These are phyloP conservation scores for Kodamaea hsintzibuensis DNA, from an alignment of 805 yeast species.

Conservation along the genomic window DNA sequence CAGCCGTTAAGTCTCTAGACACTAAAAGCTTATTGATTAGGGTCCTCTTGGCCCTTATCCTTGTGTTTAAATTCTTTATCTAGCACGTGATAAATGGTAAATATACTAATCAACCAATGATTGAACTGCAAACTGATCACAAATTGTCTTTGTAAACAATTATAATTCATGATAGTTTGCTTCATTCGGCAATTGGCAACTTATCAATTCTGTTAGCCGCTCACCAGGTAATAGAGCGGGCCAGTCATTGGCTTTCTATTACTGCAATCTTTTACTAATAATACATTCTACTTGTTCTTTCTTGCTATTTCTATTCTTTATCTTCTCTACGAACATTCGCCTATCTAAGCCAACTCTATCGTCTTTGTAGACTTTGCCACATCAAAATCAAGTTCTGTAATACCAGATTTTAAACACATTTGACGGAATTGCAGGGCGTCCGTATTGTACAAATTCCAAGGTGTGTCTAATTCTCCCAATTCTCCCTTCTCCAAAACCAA, in stretches of 20 bases:
- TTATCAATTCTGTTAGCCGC: background rate
- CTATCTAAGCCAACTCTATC: background rate
- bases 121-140: background rate
- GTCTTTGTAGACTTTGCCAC: constrained; percentile 25
- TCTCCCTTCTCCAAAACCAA: constrained; percentile 81
- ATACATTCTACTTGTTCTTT: no score
- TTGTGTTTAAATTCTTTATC: background rate
- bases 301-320: no score
- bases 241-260: no score
- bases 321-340: background rate
- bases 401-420: constrained; percentile 62
- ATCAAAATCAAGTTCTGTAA: constrained; percentile 43
- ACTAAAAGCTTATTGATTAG: background rate
- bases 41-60: background rate
- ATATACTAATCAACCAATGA: background rate
- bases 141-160: background rate
- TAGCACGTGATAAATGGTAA: background rate
- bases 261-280: no score
- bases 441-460: constrained; percentile 54
- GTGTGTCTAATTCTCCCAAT: constrained; percentile 72
- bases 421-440: constrained; percentile 55
- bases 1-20: background rate
- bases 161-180: background rate
- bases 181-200: background rate
- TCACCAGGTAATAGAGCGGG: background rate